Evolutionary conservation across 805 yeast species (phyloP).

Genomic region (Monosporozyma siamensis): DNA sequence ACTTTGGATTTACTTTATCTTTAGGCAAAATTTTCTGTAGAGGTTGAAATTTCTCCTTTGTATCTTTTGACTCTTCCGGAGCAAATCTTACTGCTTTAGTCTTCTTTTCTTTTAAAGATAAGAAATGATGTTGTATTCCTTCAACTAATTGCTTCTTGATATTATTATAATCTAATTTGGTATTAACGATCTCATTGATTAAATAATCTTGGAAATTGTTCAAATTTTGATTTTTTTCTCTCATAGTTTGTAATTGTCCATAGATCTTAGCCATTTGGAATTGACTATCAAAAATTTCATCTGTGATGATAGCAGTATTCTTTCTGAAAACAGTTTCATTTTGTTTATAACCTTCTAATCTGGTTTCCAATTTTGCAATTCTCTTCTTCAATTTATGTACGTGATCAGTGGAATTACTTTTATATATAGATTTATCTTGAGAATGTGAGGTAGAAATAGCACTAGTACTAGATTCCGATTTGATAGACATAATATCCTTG

Average conservation of each 20-base stretch:
- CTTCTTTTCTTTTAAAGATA: not conserved
- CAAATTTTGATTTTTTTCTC: slow-evolving; percentile 2
- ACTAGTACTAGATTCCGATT: no score
- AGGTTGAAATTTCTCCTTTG: no score
- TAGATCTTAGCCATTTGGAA: slow-evolving; percentile 8
- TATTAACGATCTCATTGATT: not conserved
- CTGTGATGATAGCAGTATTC: slow-evolving; percentile 3
- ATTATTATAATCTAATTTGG: not conserved
- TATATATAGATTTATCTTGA: not conserved
- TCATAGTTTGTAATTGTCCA: slow-evolving; percentile 5
- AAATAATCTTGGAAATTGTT: not conserved
- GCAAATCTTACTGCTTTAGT: not conserved
- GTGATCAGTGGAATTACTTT: not conserved
- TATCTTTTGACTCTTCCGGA: no score
- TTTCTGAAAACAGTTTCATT: slow-evolving; percentile 4
- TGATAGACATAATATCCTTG: no score
- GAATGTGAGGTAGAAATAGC: not conserved
- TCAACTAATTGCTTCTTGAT: not conserved
- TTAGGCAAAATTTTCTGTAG: no score
- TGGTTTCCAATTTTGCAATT: slow-evolving; percentile 2
- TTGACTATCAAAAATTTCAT: slow-evolving; percentile 9
- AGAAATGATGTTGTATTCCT: not conserved
- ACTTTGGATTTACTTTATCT: no score
- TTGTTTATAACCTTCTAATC: slow-evolving; percentile 3
- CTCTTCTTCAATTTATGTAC: not conserved